Conservation (phyloP, 2,329 filamentous ascomycete species). For the Cladophialophora psammophila region DNA sequence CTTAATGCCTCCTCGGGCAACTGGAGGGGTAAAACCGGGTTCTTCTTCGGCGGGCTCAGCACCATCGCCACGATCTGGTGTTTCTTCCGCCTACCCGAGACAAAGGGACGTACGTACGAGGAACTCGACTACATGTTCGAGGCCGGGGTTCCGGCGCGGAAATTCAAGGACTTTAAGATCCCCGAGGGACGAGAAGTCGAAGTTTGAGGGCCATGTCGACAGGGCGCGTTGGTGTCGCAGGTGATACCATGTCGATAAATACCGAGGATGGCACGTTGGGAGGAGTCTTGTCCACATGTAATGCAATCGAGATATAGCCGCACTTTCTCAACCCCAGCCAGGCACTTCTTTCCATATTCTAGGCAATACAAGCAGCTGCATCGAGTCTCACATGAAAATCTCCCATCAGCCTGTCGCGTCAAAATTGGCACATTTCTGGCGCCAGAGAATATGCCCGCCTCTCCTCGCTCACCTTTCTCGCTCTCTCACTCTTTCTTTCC, state of each 20-base stretch:
- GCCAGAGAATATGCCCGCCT: too few relatives aligned
- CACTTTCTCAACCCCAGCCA: not conserved
- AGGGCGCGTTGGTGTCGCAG: not conserved
- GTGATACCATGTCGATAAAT: not conserved
- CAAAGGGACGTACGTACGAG: conserved; percentile 40
- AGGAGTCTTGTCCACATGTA: not conserved
- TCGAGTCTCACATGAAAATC: not conserved
- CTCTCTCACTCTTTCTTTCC: not conserved
- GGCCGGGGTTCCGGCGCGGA: conserved; percentile 34
- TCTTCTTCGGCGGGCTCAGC: conserved; percentile 72
- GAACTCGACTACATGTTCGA: conserved; percentile 46
- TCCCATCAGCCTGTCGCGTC: not conserved
- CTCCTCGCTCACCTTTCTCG: not conserved
- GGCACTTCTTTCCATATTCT: not conserved
- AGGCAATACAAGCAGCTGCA: not conserved
- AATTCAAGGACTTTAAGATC: conserved; percentile 34
- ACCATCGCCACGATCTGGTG: conserved; percentile 51
- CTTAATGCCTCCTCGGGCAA: conserved; percentile 44
- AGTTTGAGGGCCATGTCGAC: conserved; percentile 1
- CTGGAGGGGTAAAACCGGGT: conserved; percentile 46
- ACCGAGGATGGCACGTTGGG: not conserved
- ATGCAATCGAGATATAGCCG: not conserved
- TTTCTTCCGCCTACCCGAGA: conserved; percentile 41
- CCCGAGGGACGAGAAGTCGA: conserved; percentile 12
- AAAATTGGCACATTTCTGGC: not conserved